Evolutionary conservation across 139 green algal genomes (phyloP), one percentile per base, ranked within the genome.

Genomic region (Haematococcus lacustris): DNA sequence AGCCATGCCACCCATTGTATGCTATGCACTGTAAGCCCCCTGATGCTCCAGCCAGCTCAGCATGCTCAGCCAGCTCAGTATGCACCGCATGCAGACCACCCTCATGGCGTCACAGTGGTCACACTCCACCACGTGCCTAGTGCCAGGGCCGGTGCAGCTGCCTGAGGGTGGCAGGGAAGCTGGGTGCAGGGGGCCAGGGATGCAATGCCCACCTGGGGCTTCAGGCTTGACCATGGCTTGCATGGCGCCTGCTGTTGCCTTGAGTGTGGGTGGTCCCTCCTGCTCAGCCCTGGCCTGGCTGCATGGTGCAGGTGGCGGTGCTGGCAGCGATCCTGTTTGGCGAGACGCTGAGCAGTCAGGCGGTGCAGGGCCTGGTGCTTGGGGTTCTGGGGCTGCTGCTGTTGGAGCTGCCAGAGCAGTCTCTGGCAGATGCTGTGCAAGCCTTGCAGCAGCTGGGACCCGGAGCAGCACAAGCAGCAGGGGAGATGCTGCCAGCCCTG

Each of bases 261-360:
- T 57, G 47, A 57, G 13, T 13, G 13, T 57, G 47, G 47, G 13
- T 28, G 13, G 13, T 28, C 47, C 47, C 13, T 57, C 21, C 21
- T 13, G 21, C 21, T 65, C 57, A 37, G 57, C 21, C 9, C 26
- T 65, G 9, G 23, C 26, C 57, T 65, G 5, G 21, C 57, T 65
- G 26, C 57, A 21, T 26, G 13, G 5, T 51, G 38, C 64, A 70
- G 1, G 94, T 99, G 30, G 94, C 95, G 1, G 35, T 98, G 9
- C 87, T 99, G 38, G 93, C 95, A 0, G 78, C 93, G 0, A 37
- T 98, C 38, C 78, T 99, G 7, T 98, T 97, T 76, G 92, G 93
- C 25, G 95, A 99, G 84, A 69, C 26, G 1, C 79, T 85, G 28
- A 71, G 61, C n/a, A 34, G 37, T 17, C 30, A 60, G 57, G 74